Conservation (phyloP, 208 protist genomes). For the Acanthamoeba lenticulata region DNA sequence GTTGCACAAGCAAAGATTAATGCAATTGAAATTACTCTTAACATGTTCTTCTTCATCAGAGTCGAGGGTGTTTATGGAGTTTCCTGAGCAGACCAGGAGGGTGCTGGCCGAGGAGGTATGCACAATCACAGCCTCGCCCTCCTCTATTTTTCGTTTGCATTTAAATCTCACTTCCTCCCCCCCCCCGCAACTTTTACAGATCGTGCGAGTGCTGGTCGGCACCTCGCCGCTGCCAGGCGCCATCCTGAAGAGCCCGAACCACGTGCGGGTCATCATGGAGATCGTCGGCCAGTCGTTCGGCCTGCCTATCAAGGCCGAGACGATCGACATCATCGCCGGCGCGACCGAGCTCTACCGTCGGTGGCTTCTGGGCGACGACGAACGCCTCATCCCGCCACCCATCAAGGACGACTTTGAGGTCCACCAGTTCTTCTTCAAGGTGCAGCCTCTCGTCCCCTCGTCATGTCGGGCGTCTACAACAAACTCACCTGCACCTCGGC, state of each 20-base stretch:
- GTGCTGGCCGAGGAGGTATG: conserved; percentile 19
- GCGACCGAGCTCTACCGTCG: conserved; percentile 41
- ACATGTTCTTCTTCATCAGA: background rate
- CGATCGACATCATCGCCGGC: conserved; percentile 29
- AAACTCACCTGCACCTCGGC: too few relatives aligned
- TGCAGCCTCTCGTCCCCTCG: background rate
- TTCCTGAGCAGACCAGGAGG: conserved; percentile 15
- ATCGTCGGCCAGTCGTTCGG: conserved; percentile 25
- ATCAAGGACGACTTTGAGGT: conserved; percentile 46
- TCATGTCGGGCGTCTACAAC: too few relatives aligned
- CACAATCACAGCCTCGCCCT: background rate
- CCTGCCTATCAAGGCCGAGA: conserved; percentile 36
- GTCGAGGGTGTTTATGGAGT: conserved; percentile 32
- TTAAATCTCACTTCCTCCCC: background rate
- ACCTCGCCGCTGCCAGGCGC: background rate
- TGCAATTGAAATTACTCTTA: too few relatives aligned
- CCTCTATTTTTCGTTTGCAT: background rate
- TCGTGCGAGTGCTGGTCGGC: background rate
- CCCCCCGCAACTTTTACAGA: background rate
- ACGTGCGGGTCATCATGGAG: conserved; percentile 49
- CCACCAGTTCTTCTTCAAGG: conserved; percentile 60
- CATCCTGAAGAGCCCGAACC: background rate
- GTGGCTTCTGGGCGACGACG: conserved; percentile 30
- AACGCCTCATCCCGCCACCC: background rate
- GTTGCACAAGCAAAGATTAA: too few relatives aligned